Evolutionary conservation across 257 asterid species (phyloP).

Genomic region (Marsdenia floribunda): DNA sequence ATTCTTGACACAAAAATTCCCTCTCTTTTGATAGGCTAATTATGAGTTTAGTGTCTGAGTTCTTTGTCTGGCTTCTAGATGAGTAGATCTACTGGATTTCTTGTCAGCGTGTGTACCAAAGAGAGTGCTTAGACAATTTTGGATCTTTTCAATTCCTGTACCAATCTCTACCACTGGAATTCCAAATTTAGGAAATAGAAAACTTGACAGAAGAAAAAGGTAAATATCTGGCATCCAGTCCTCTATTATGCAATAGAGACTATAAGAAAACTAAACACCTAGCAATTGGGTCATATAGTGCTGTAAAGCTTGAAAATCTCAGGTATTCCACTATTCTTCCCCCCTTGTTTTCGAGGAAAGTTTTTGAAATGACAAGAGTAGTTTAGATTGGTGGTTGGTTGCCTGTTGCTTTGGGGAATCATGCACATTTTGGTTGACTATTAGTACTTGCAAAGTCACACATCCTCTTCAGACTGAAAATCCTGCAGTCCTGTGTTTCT

Average conservation of each 20-base stretch:
- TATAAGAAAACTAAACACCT: no score
- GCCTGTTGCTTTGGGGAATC: not conserved
- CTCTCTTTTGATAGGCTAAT: not conserved
- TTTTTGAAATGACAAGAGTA: not conserved
- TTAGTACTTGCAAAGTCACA: not conserved
- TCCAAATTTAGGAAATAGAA: not conserved
- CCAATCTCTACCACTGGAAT: not conserved
- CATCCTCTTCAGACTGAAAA: not conserved
- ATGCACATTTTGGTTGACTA: not conserved
- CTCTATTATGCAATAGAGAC: not conserved
- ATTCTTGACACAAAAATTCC: no score
- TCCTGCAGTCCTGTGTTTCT: not conserved
- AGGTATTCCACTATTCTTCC: not conserved
- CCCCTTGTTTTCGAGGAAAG: not conserved
- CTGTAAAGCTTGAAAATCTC: not conserved
- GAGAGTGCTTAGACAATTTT: not conserved
- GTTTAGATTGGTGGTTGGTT: not conserved
- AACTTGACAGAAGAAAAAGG: not conserved
- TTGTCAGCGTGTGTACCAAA: not conserved
- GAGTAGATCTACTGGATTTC: not conserved
- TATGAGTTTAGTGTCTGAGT: not conserved
- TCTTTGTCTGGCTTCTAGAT: not conserved
- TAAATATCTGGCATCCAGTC: not conserved
- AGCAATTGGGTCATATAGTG: not conserved
- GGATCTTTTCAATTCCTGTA: not conserved